These are phyloP conservation scores for Podaxis rugospora DNA, from an alignment of 768 basidiomycete species.

Conservation along the genomic window DNA sequence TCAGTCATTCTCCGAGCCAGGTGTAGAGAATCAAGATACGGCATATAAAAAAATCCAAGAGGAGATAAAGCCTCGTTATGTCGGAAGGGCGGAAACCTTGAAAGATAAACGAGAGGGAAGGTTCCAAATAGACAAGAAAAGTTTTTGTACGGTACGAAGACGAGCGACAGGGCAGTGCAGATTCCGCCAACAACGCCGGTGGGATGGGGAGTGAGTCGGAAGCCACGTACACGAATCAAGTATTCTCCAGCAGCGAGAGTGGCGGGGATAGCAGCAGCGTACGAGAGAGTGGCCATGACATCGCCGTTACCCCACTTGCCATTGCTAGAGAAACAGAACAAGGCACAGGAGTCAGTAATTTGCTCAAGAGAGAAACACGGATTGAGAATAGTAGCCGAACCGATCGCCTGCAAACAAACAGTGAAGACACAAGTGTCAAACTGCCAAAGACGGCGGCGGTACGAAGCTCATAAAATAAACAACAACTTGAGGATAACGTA, in stretches of 20 bases:
- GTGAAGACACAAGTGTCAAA: background rate
- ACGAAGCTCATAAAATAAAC: background rate
- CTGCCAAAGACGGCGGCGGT: background rate
- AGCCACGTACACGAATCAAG: slow-evolving; percentile 27
- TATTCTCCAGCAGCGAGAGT: slow-evolving; percentile 29
- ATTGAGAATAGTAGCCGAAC: background rate
- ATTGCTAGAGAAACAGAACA: slow-evolving; percentile 12
- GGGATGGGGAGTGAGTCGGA: background rate
- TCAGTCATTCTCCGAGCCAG: background rate
- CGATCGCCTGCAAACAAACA: background rate
- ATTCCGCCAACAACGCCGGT: background rate
- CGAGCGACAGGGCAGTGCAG: background rate
- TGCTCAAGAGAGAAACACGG: background rate
- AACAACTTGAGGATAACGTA: slow-evolving; percentile 1
- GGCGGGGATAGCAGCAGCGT: slow-evolving; percentile 29
- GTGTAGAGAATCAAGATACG: background rate
- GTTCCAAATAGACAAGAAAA: background rate
- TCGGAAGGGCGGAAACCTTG: background rate
- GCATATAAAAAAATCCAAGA: background rate
- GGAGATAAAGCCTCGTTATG: too few relatives aligned
- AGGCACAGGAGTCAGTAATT: background rate
- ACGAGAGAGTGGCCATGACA: slow-evolving; percentile 23
- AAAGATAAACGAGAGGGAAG: background rate
- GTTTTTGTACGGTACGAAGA: background rate
- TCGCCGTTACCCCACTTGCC: slow-evolving; percentile 27